Conservation (phyloP, 495 filamentous ascomycete species). For the Hypomontagnella submonticulosa region DNA sequence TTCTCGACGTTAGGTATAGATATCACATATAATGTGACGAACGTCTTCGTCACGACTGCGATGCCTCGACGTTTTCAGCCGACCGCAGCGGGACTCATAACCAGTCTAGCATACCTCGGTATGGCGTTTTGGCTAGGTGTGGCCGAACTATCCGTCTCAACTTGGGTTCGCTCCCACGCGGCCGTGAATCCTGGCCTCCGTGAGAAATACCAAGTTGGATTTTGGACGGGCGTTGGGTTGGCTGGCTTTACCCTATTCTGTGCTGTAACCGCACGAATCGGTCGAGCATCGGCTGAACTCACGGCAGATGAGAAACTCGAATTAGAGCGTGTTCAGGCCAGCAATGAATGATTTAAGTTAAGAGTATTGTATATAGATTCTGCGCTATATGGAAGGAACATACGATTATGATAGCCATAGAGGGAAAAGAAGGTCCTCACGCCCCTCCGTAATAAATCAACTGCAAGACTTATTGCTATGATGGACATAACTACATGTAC, state of each 20-base stretch:
- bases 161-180: constrained; percentile 52
- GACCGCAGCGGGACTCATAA: constrained; percentile 73
- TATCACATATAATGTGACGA: constrained; percentile 83
- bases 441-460: too few species aligned
- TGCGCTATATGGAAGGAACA: too few species aligned
- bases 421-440: too few species aligned
- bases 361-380: neutral
- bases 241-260: constrained; percentile 67
- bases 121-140: constrained; percentile 84
- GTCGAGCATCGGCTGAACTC: constrained; percentile 72
- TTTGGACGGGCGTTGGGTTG: constrained; percentile 73
- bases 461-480: too few species aligned
- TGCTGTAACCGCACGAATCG: constrained; percentile 71
- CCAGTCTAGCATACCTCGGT: constrained; percentile 74
- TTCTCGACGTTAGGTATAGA: constrained; percentile 85
- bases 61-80: constrained; percentile 77
- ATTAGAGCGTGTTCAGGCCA: constrained; percentile 16
- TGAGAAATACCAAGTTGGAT: constrained; percentile 69
- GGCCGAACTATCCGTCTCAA: constrained; percentile 72
- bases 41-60: constrained; percentile 84
- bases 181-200: constrained; percentile 56
- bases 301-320: constrained; percentile 71
- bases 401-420: too few species aligned
- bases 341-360: neutral
- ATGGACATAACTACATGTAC: too few species aligned